These are phyloP conservation scores for Verticillium longisporum DNA, from an alignment of 2,329 filamentous ascomycete genomes.

Conservation along the genomic window DNA sequence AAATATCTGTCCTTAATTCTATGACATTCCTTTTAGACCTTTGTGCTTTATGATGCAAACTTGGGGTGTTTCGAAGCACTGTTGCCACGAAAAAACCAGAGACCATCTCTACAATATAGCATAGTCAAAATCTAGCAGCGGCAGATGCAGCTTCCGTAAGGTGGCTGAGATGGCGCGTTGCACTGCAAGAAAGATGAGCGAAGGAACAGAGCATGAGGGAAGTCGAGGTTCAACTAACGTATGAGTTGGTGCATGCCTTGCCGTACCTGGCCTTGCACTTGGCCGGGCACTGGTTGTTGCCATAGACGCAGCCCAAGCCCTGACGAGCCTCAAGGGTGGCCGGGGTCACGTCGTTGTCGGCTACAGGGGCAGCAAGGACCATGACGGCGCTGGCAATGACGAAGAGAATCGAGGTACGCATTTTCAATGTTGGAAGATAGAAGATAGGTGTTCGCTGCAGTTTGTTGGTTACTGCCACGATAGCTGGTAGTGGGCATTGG, in stretches of 20 bases:
- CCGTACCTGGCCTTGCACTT: not conserved
- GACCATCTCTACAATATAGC: too few relatives aligned
- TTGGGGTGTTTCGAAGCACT: too few relatives aligned
- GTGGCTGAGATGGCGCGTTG: not conserved
- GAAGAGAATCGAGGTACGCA: not conserved
- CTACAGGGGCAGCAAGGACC: not conserved
- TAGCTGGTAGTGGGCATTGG: not conserved
- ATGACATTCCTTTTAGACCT: too few relatives aligned
- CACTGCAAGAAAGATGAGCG: not conserved
- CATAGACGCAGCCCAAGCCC: not conserved
- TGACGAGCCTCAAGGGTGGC: not conserved
- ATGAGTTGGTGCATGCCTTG: not conserved
- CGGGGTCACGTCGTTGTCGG: not conserved
- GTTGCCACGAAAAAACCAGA: too few relatives aligned
- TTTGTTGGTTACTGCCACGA: too few relatives aligned
- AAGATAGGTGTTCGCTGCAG: not conserved
- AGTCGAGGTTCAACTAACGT: not conserved
- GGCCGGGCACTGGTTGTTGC: constrained; percentile 2
- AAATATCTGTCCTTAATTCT: too few relatives aligned
- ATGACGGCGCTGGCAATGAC: not conserved
- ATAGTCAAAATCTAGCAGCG: not conserved
- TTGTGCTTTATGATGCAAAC: too few relatives aligned
- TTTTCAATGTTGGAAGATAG: not conserved
- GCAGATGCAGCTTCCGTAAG: constrained; percentile 1
- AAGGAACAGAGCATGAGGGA: not conserved